These are phyloP conservation scores for Cryoendolithus antarcticus DNA, from an alignment of 2,329 filamentous ascomycete genomes.

Conservation along the genomic window DNA sequence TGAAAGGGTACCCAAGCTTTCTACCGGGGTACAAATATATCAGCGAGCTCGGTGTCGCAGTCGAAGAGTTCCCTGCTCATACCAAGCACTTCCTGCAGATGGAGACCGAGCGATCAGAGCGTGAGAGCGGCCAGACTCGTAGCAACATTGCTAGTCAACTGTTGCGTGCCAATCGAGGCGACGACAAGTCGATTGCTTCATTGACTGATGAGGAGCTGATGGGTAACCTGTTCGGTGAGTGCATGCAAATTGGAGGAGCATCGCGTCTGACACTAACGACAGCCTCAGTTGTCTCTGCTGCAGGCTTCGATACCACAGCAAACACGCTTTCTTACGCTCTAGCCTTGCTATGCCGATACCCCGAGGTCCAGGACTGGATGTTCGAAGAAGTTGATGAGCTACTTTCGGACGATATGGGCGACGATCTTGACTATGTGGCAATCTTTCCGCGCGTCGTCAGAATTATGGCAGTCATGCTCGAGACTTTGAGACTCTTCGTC, in stretches of 20 bases:
- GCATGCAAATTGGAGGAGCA: conserved; percentile 7
- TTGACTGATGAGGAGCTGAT: conserved; percentile 29
- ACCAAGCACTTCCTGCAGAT: conserved; percentile 13
- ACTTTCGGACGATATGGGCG: conserved; percentile 14
- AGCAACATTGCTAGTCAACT: conserved; percentile 20
- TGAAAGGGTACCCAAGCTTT: conserved; percentile 13
- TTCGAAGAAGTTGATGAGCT: conserved; percentile 35
- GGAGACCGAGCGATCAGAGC: conserved; percentile 9
- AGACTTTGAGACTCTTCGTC: conserved; percentile 32
- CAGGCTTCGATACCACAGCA: conserved; percentile 39
- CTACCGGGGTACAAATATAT: conserved; percentile 11
- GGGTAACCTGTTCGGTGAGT: conserved; percentile 30
- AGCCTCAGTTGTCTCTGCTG: conserved; percentile 25
- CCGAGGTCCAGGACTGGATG: conserved; percentile 41
- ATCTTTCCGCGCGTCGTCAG: conserved; percentile 34
- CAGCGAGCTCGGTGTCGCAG: conserved; percentile 10
- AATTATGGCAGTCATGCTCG: conserved; percentile 39
- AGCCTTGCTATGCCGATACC: conserved; percentile 34
- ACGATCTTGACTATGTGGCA: conserved; percentile 29
- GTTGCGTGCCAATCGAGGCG: conserved; percentile 12
- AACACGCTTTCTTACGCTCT: conserved; percentile 39
- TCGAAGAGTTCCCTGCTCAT: conserved; percentile 16
- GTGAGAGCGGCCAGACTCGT: conserved; percentile 8
- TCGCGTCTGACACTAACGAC: too few species aligned
- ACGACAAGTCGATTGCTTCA: conserved; percentile 9